Conservation (phyloP, 306 rosid species). For the Ammopiptanthus mongolicus region DNA sequence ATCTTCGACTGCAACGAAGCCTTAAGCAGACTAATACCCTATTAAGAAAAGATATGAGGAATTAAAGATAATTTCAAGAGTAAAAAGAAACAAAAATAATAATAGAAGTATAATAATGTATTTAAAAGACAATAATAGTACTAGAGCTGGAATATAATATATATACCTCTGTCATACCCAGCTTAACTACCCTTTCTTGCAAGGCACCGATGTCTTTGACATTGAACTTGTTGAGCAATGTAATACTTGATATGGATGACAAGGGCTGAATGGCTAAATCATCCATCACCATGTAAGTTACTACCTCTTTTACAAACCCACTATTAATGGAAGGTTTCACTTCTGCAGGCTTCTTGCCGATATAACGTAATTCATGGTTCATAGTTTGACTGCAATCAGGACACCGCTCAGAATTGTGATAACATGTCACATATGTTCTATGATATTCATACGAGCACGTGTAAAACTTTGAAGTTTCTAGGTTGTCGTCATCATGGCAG, state of each 20-base stretch:
- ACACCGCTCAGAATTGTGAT: no score
- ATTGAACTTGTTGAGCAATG: conserved; percentile 21
- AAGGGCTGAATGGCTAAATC: conserved; percentile 31
- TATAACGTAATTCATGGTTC: no score
- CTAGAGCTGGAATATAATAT: no score
- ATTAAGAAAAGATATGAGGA: background rate
- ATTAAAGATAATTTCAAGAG: no score
- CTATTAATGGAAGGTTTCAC: background rate
- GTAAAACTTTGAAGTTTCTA: background rate
- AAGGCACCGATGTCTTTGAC: conserved; percentile 19
- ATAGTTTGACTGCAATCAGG: background rate
- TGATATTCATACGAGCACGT: background rate
- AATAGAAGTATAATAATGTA: no score
- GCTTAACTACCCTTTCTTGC: conserved; percentile 23
- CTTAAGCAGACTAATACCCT: conserved; percentile 15
- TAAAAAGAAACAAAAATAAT: no score
- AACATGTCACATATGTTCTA: no score
- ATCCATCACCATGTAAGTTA: conserved; percentile 41
- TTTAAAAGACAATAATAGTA: no score
- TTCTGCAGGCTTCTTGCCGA: background rate
- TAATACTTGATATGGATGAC: conserved; percentile 33
- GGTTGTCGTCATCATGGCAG: background rate
- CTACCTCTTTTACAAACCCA: conserved; percentile 31
- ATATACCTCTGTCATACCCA: conserved; percentile 22
- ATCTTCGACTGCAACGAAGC: conserved; percentile 10